Conservation (phyloP, 306 rosid genomes). For the Amphicarpaea edgeworthii region DNA sequence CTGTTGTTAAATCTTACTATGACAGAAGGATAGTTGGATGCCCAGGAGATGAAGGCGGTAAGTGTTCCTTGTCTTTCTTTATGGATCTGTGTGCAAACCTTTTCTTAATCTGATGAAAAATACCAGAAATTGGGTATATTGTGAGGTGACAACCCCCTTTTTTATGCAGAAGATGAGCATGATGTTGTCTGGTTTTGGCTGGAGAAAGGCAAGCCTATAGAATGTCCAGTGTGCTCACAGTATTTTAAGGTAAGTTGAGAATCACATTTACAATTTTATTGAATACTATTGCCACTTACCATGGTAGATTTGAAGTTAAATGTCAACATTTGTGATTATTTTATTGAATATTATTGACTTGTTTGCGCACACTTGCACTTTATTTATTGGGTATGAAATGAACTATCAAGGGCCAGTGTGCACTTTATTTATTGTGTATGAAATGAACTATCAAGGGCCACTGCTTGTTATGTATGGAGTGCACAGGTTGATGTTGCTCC, state of each 20-base stretch:
- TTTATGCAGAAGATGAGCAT: constrained; percentile 89
- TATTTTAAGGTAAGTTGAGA: constrained; percentile 74
- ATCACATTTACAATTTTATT: constrained; percentile 20
- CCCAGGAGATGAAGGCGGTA: constrained; percentile 96
- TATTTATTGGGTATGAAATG: constrained; percentile 3
- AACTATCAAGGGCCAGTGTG: background rate
- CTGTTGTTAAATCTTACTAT: constrained; percentile 78
- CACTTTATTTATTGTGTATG: background rate
- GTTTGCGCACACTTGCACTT: constrained; percentile 25
- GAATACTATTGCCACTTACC: background rate
- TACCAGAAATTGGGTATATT: background rate
- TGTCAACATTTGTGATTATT: constrained; percentile 35
- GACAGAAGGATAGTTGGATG: constrained; percentile 94
- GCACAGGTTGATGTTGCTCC: constrained; percentile 4
- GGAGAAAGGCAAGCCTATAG: constrained; percentile 81
- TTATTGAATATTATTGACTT: background rate
- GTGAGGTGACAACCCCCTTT: constrained; percentile 25
- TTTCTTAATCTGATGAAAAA: constrained; percentile 27
- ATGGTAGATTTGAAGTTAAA: background rate
- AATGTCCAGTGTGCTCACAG: constrained; percentile 95
- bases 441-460: constrained; percentile 7
- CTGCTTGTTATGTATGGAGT: constrained; percentile 21
- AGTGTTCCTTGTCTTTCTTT: constrained; percentile 44
- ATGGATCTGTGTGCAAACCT: constrained; percentile 13
- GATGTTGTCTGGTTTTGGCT: constrained; percentile 99